Evolutionary conservation across 2,329 filamentous ascomycete species (phyloP), one percentile per base, ranked within the genome.

Genomic region (Meredithiella fracta): DNA sequence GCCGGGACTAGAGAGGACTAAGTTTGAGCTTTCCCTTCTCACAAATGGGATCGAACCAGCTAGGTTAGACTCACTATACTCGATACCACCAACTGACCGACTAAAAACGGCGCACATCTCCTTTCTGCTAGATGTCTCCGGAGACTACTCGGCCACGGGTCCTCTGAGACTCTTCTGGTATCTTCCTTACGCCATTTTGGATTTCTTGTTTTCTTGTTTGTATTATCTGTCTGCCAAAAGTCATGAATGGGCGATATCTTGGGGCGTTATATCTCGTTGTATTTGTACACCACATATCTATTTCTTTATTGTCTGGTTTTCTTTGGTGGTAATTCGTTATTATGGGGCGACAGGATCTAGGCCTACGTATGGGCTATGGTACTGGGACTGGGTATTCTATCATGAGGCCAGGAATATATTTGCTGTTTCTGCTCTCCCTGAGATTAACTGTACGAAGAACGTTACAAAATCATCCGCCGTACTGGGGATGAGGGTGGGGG

Each of bases 1-100:
- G 49, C 29, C 74, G 82, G 59, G 76, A 86, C 61, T 72, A 76
- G 6, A 51, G 57, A 59, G 11, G 11, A 44, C 11, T 15, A 20
- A 44, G 17, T n/a, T 22, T 17, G 15, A n/a, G 40, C 40, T n/a
- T 8, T 44, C 17, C 17, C 11, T n/a, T 44, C 8, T 17, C 40
- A 44, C 40, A 44, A 3, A 44, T 44, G 11, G 20, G 40, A 22
- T 17, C 40, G 31, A 52, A 55, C 26, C 47, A 25, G 26, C 51
- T 15, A 34, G 22, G 31, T 38, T 51, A 26, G 44, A 57, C 38
- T n/a, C 31, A 42, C 17, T 29, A 40, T n/a, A 56, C 47, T 34
- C 53, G 11, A 47, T 31, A 37, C n/a, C 22, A 49, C 22, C 22
- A 26, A 23, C 44, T 22, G 22, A 25, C 22, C 17, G 17, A 49